These are phyloP conservation scores for Stagonosporopsis chrysanthemi DNA, from an alignment of 2,329 filamentous ascomycete genomes.

Conservation along the genomic window DNA sequence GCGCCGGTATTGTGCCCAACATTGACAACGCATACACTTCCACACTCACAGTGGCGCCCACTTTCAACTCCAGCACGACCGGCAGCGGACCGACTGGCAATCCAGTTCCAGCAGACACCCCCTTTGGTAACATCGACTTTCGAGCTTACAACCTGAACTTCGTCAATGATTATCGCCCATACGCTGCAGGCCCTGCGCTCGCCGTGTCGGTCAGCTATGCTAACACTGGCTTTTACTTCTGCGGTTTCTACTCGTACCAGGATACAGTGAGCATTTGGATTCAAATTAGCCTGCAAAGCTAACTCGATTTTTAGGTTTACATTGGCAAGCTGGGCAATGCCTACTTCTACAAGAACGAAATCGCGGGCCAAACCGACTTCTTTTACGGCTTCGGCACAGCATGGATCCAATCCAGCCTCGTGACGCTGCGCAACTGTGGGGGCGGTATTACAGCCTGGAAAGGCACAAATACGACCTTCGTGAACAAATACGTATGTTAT, in stretches of 20 bases:
- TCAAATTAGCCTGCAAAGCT: neutral
- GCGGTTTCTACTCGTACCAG: constrained; percentile 72
- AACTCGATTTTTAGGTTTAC: constrained; percentile 50
- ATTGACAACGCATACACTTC: constrained; percentile 70
- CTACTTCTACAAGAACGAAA: constrained; percentile 67
- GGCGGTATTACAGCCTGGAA: constrained; percentile 76
- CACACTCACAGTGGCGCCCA: constrained; percentile 69
- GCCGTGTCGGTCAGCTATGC: constrained; percentile 68
- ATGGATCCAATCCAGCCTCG: constrained; percentile 63
- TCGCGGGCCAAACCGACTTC: constrained; percentile 73
- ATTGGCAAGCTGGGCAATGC: constrained; percentile 71
- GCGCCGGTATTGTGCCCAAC: constrained; percentile 51
- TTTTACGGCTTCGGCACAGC: constrained; percentile 72
- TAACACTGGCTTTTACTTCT: constrained; percentile 72
- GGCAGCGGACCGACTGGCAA: constrained; percentile 69
- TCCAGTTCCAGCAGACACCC: constrained; percentile 66
- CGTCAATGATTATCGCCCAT: constrained; percentile 64
- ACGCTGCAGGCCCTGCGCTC: constrained; percentile 64
- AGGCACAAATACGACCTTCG: constrained; percentile 69
- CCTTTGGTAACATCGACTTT: constrained; percentile 70
- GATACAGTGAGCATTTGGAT: constrained; percentile 61
- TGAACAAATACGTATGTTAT: constrained; percentile 63
- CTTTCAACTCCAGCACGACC: constrained; percentile 67
- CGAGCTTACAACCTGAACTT: constrained; percentile 73
- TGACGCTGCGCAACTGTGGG: constrained; percentile 67